Conservation (phyloP, 139 green algal genomes). For the Desmodesmus armatus region DNA sequence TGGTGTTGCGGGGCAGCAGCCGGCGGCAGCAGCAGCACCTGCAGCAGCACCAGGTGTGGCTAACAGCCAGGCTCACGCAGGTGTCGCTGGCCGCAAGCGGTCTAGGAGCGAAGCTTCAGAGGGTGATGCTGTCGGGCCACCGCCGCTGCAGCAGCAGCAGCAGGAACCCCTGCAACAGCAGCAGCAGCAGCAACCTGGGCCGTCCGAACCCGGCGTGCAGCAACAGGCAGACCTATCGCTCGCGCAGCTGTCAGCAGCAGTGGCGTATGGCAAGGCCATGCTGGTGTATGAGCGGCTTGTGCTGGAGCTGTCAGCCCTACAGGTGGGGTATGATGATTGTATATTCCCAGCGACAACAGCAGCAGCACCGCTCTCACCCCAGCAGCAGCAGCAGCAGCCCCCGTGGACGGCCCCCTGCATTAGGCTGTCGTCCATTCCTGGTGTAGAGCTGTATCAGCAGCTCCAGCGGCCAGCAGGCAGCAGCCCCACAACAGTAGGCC, state of each 20-base stretch:
- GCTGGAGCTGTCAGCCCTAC: conserved; percentile 26
- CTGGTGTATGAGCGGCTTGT: conserved; percentile 29
- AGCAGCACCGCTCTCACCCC: conserved; percentile 28
- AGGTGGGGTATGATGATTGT: not conserved
- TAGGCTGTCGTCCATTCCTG: conserved; percentile 5
- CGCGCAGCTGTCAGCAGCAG: conserved; percentile 14
- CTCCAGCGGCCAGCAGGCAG: not conserved
- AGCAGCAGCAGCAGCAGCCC: conserved; percentile 31
- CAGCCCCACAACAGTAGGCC: not conserved
- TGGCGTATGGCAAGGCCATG: conserved; percentile 16
- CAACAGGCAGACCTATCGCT: conserved; percentile 21
- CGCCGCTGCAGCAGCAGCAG: not conserved
- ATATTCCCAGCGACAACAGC: not conserved
- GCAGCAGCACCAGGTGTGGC: conserved; percentile 1
- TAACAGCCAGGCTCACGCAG: no score
- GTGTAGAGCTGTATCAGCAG: conserved; percentile 20
- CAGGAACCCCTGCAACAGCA: not conserved
- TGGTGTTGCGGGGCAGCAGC: not conserved
- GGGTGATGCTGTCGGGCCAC: not conserved
- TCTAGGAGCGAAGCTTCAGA: not conserved
- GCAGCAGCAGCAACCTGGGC: conserved; percentile 29
- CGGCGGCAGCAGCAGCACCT: not conserved
- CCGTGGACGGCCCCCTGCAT: conserved; percentile 4
- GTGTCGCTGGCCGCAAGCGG: no score
- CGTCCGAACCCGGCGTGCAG: not conserved